These are phyloP conservation scores for Novymonas esmeraldas DNA, from an alignment of 208 protist species.

Conservation along the genomic window DNA sequence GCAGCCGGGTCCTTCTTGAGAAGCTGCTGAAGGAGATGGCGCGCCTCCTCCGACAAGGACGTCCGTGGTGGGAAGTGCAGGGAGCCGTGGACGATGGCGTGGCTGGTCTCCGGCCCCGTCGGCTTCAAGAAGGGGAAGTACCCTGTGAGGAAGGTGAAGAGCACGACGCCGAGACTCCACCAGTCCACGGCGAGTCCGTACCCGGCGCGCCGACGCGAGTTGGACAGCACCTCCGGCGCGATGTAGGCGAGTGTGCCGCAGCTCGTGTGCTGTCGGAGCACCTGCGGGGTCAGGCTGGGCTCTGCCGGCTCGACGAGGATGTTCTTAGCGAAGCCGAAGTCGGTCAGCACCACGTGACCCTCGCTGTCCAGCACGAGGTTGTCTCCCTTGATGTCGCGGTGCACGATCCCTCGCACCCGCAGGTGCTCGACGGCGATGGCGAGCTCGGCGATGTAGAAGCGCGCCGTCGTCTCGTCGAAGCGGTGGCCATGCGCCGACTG, in stretches of 20 bases:
- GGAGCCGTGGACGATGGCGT: constrained; percentile 45
- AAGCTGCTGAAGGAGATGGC: constrained; percentile 46
- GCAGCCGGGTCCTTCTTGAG: constrained; percentile 61
- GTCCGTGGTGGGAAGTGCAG: constrained; percentile 59
- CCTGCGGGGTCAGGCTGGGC: constrained; percentile 6
- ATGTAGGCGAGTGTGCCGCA: constrained; percentile 93
- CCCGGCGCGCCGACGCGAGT: constrained; percentile 34
- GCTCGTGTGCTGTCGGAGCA: constrained; percentile 64
- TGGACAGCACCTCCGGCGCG: constrained; percentile 79
- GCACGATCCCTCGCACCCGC: constrained; percentile 71
- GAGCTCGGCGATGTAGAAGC: constrained; percentile 93
- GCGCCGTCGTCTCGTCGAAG: constrained; percentile 58
- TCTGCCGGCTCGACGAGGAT: constrained; percentile 24
- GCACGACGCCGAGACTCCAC: constrained; percentile 82
- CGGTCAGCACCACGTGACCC: constrained; percentile 79
- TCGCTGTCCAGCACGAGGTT: constrained; percentile 85
- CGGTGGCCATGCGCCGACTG: constrained; percentile 50
- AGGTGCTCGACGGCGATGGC: constrained; percentile 86
- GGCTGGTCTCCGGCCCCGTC: constrained; percentile 54
- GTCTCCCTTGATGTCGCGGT: constrained; percentile 90
- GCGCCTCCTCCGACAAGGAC: constrained; percentile 32
- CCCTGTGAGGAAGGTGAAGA: constrained; percentile 78
- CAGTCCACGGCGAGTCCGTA: constrained; percentile 85
- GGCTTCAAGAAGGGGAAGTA: constrained; percentile 76
- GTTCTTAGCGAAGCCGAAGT: constrained; percentile 89